These are phyloP conservation scores for Aspergillus ochraceoroseus DNA, from an alignment of 2,329 filamentous ascomycete genomes.

Conservation along the genomic window DNA sequence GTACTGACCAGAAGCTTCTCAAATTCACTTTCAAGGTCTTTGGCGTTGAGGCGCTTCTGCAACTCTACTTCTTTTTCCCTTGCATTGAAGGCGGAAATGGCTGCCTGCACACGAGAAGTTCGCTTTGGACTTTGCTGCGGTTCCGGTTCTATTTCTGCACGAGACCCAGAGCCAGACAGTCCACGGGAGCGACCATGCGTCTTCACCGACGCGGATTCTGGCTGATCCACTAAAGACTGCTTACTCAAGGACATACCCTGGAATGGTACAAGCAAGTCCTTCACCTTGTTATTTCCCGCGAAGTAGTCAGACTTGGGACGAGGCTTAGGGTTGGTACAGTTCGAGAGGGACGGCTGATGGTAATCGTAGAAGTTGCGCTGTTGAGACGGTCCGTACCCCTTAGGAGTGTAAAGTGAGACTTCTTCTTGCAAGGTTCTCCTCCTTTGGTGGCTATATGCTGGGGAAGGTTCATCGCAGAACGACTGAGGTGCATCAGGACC, in stretches of 20 bases:
- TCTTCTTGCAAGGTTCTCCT: constrained; percentile 50
- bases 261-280: constrained; percentile 30
- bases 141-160: constrained; percentile 28
- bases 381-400: constrained; percentile 56
- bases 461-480: constrained; percentile 31
- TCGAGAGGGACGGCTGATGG: constrained; percentile 45
- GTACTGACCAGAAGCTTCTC: constrained; percentile 55
- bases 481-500: constrained; percentile 60
- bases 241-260: constrained; percentile 29
- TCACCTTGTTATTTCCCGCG: constrained; percentile 40
- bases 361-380: constrained; percentile 58
- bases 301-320: constrained; percentile 52
- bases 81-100: constrained; percentile 58
- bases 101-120: constrained; percentile 57
- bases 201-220: constrained; percentile 21
- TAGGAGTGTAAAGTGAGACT: constrained; percentile 55
- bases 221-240: constrained; percentile 10
- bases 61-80: constrained; percentile 48
- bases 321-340: constrained; percentile 38
- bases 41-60: constrained; percentile 46
- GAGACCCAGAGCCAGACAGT: constrained; percentile 33
- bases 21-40: constrained; percentile 58
- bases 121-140: constrained; percentile 41
- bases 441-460: constrained; percentile 45
- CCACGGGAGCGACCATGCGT: constrained; percentile 24